Base-by-base conservation (phyloP, 306 rosid species). In the Pterocarpus santalinus region DNA sequence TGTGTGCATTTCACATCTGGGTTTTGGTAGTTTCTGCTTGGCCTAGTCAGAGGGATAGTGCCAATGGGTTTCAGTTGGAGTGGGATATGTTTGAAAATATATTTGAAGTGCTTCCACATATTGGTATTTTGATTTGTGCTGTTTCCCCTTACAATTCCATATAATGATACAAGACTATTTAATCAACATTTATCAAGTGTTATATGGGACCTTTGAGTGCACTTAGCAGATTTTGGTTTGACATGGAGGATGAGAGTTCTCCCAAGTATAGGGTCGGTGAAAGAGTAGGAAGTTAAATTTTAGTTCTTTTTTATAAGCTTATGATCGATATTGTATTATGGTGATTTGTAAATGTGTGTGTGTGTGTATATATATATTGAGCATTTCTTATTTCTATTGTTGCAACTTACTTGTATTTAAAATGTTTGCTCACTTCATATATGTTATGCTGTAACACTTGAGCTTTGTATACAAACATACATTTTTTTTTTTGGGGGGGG, bases 1-100 rank as follows among this genome's bases (percentile, higher is more conserved):
- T 72, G 47, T 33, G 43, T 81, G 58, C 13, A 22, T 85, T 81
- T 70, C 77, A 36, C 39, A 17, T 65, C 1, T 51, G 43, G 36
- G 32, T 17, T 43, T 71, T 81, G 2, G 10, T 36, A 13, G 75
- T 72, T 16, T 15, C 34, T 58, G 60, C 51, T 35, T 77, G 63
- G 62, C 13, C 66, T 76, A 4, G 46, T 41, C 22, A 63, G 35
- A 63, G 78, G 68, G 58, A 28, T 47, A 39, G 76, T 60, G 43
- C 11, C 43, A 51, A 49, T 32, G 64, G 2, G 43, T 41, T 66
- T 64, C 2, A 51, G 47, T 22, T 22, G 38, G 58, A 53, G 39
- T 38, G 38, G 61, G 51, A 36, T 41, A 22, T 71, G 78, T 49
- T 62, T 62, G 14, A 73, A 49, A 62, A 14, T 71, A 71, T 22